Evolutionary conservation across 345 rosid species (phyloP).

Genomic region (Pugionium dolabratum): DNA sequence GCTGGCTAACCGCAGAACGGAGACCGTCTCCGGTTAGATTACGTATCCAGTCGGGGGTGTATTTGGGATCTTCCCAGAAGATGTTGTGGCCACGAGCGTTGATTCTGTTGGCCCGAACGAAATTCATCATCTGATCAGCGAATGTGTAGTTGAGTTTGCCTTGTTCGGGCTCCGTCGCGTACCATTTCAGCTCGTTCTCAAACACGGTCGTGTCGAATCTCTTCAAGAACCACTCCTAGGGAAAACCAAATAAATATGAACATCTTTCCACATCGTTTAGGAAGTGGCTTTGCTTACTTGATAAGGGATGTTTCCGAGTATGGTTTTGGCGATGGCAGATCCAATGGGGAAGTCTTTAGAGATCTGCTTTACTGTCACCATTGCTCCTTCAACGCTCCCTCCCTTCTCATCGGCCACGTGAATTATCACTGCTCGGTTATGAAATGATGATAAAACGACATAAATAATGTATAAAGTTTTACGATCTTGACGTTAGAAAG

Average conservation of each 20-base stretch:
- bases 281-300: slow-evolving; percentile 46
- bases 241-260: no score
- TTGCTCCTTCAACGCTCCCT: slow-evolving; percentile 55
- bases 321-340: slow-evolving; percentile 73
- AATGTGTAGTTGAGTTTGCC: slow-evolving; percentile 66
- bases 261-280: not conserved
- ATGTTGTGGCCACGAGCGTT: slow-evolving; percentile 82
- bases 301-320: slow-evolving; percentile 67
- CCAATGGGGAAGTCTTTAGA: slow-evolving; percentile 83
- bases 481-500: not conserved
- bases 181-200: slow-evolving; percentile 92
- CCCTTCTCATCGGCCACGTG: slow-evolving; percentile 67
- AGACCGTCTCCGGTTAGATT: slow-evolving; percentile 48
- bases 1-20: slow-evolving; percentile 53
- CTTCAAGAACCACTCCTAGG: slow-evolving; percentile 74
- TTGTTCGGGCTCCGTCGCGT: slow-evolving; percentile 71
- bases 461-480: not conserved
- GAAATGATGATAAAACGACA: not conserved
- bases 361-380: slow-evolving; percentile 53
- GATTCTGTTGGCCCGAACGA: slow-evolving; percentile 58
- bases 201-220: slow-evolving; percentile 86
- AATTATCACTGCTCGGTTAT: slow-evolving; percentile 46
- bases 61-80: slow-evolving; percentile 88
- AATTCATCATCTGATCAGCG: slow-evolving; percentile 63
- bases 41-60: slow-evolving; percentile 66